Percentiles rank a stretch among this genome's conserved stretches.
phyloP scores from a whole-genome alignment of 495 filamentous ascomycete species.

The Wilcoxina mikolae region DNA sequence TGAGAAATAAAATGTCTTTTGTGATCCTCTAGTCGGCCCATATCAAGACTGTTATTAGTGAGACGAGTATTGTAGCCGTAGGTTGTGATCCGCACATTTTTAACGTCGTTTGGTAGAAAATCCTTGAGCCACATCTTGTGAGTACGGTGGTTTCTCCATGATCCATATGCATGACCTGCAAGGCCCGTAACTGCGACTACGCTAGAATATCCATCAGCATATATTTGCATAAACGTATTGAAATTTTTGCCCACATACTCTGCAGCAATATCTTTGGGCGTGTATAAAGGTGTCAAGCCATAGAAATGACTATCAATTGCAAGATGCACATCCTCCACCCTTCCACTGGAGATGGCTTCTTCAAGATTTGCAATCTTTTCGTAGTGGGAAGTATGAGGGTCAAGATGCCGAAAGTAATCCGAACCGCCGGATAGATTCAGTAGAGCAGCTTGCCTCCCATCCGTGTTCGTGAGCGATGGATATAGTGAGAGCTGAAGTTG shows the following conservation, averaged over 20 bases:
- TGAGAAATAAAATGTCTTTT: conserved; percentile 19
- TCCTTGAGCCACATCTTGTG: conserved; percentile 29
- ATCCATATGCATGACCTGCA: conserved; percentile 26
- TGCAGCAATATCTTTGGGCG: background rate
- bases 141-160: conserved; percentile 24
- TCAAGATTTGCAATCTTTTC: no score
- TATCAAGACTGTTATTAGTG: conserved; percentile 9
- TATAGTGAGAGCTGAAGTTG: no score
- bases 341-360: no score
- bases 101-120: conserved; percentile 24
- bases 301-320: conserved; percentile 4
- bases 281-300: conserved; percentile 4
- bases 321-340: no score
- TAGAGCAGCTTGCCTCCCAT: no score
- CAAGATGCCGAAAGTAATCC: no score
- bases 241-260: background rate
- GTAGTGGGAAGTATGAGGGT: no score
- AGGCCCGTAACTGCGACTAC: conserved; percentile 28
- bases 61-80: conserved; percentile 30
- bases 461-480: no score
- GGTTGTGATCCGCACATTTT: conserved; percentile 22
- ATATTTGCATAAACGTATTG: background rate
- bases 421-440: no score
- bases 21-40: conserved; percentile 21
- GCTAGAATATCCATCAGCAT: conserved; percentile 6